Evolutionary conservation across 495 filamentous ascomycete genomes (phyloP).

Genomic region (Podospora pseudocomata): DNA sequence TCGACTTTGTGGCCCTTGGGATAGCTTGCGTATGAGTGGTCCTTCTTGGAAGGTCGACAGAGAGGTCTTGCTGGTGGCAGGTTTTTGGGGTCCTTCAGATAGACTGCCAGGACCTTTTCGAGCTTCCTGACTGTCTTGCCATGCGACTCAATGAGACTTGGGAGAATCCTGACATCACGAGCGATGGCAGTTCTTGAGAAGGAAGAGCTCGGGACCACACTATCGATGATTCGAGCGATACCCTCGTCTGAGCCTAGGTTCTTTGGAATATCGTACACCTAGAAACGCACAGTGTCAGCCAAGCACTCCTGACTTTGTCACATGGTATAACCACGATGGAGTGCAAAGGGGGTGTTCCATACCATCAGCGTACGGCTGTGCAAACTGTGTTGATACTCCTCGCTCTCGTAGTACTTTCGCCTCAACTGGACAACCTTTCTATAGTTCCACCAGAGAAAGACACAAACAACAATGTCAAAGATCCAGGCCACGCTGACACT

Average conservation of each 20-base stretch:
- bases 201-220: constrained; percentile 67
- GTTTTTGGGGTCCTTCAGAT: constrained; percentile 79
- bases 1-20: constrained; percentile 74
- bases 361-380: constrained; percentile 90
- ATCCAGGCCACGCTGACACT: constrained; percentile 76
- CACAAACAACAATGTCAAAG: constrained; percentile 70
- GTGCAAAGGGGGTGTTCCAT: constrained; percentile 17
- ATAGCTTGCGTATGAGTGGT: constrained; percentile 54
- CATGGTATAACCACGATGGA: constrained; percentile 1
- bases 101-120: constrained; percentile 80
- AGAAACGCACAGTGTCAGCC: not conserved
- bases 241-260: constrained; percentile 76
- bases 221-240: constrained; percentile 72
- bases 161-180: constrained; percentile 85
- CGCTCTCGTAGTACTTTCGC: constrained; percentile 75
- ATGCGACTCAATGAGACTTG: constrained; percentile 79
- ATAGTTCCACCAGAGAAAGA: constrained; percentile 91
- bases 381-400: constrained; percentile 84
- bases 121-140: constrained; percentile 73
- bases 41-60: constrained; percentile 71
- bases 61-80: constrained; percentile 75
- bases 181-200: constrained; percentile 79
- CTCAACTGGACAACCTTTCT: constrained; percentile 64
- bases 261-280: constrained; percentile 82
- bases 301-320: not conserved